Conservation (phyloP, 2,329 filamentous ascomycete genomes). For the Epicoccum nigrum region DNA sequence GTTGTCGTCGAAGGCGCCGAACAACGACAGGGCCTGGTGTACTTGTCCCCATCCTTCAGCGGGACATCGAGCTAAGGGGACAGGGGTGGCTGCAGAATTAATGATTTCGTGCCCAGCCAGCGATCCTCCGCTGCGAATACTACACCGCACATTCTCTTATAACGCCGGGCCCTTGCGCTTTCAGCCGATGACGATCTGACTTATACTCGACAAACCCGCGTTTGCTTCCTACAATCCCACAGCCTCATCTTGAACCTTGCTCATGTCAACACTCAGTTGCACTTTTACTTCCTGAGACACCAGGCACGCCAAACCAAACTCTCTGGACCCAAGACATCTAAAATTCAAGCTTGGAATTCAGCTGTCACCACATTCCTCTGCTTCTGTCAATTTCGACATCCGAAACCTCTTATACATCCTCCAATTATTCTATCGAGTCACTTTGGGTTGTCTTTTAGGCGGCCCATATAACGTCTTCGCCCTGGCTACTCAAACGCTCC, state of each 20-base stretch:
- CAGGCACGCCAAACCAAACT: slow-evolving; percentile 1
- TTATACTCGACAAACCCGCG: slow-evolving; percentile 19
- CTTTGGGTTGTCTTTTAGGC: slow-evolving; percentile 16
- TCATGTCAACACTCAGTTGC: not conserved
- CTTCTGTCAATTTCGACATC: not conserved
- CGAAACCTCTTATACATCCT: slow-evolving; percentile 1
- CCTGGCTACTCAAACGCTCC: slow-evolving; percentile 49
- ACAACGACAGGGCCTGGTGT: slow-evolving; percentile 31
- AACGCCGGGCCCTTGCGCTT: slow-evolving; percentile 33
- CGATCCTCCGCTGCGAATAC: slow-evolving; percentile 28
- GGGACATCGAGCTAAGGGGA: slow-evolving; percentile 32
- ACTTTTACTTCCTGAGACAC: not conserved
- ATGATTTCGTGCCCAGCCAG: slow-evolving; percentile 39
- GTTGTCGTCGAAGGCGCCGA: slow-evolving; percentile 26
- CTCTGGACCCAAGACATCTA: slow-evolving; percentile 2
- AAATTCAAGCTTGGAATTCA: slow-evolving; percentile 1
- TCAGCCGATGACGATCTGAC: slow-evolving; percentile 27
- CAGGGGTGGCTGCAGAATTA: slow-evolving; percentile 27
- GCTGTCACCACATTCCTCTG: slow-evolving; percentile 7
- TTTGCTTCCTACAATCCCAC: slow-evolving; percentile 9
- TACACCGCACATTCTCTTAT: slow-evolving; percentile 45
- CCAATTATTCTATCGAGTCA: not conserved
- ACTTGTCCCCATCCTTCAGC: slow-evolving; percentile 34
- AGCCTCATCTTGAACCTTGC: slow-evolving; percentile 21
- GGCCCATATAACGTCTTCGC: slow-evolving; percentile 28